phyloP scores from a whole-genome alignment of 176 grass and related monocot genomes.

The Metroxylon sagu region DNA sequence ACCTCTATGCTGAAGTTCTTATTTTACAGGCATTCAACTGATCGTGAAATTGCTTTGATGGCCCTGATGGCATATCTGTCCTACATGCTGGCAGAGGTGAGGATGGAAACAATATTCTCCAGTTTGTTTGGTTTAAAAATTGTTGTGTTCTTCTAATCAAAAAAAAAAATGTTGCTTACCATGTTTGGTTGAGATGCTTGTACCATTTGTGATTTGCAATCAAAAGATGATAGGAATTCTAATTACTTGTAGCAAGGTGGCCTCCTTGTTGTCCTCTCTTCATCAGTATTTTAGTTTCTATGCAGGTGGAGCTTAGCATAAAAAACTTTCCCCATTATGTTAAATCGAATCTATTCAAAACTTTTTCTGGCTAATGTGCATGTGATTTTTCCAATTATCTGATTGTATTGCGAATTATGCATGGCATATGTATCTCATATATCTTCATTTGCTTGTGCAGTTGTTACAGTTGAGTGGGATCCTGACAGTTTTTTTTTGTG shows the following conservation, averaged over 20 bases:
- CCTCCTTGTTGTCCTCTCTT: no score
- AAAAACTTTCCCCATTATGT: no score
- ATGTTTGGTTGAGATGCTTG: no score
- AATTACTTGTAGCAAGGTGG: no score
- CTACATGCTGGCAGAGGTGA: conserved; percentile 86
- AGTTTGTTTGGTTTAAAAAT: not conserved
- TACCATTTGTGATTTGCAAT: no score
- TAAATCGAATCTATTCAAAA: no score
- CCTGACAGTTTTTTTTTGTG: conserved; percentile 87
- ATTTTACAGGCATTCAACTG: conserved; percentile 77
- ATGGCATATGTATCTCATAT: not conserved
- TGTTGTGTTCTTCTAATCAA: not conserved
- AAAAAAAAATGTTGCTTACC: not conserved
- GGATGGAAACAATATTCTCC: not conserved
- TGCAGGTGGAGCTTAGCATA: no score
- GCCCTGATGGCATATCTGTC: conserved; percentile 90
- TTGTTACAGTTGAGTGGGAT: conserved; percentile 63
- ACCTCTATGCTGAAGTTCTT: not conserved
- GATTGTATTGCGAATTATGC: no score
- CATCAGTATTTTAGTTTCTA: no score
- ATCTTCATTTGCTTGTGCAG: conserved; percentile 21
- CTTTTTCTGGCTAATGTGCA: no score
- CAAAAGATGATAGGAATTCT: no score
- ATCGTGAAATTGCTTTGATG: conserved; percentile 84
- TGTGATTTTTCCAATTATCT: no score